phyloP scores from a whole-genome alignment of 371 early-diverging fungal genomes.

The Fennellomyces sp. region DNA sequence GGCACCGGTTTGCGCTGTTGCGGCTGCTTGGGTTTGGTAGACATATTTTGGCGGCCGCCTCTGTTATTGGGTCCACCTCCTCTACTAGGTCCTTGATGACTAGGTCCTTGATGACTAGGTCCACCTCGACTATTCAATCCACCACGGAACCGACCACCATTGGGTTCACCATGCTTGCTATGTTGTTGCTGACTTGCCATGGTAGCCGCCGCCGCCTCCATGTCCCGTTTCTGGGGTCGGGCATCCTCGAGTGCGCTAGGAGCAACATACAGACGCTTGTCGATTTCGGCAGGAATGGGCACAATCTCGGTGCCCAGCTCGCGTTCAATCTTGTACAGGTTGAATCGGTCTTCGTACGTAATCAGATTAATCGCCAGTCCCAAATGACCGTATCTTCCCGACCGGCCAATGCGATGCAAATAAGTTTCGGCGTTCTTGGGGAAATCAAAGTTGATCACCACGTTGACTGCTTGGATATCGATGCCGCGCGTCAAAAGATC shows the following conservation, averaged over 20 bases:
- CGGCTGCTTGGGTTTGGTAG: neutral
- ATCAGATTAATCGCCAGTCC: slow-evolving; percentile 98
- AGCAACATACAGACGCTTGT: slow-evolving; percentile 87
- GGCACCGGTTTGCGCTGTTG: neutral
- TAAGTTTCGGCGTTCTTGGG: slow-evolving; percentile 99
- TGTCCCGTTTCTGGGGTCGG: slow-evolving; percentile 47
- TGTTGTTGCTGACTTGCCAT: slow-evolving; percentile 51
- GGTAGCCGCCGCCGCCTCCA: slow-evolving; percentile 49
- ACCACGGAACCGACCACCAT: neutral
- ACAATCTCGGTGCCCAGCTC: slow-evolving; percentile 97
- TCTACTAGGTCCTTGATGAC: too few species aligned
- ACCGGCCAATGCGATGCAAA: slow-evolving; percentile 98
- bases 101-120: too few species aligned
- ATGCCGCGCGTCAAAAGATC: slow-evolving; percentile 99
- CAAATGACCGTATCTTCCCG: slow-evolving; percentile 97
- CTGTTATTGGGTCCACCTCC: neutral
- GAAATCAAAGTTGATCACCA: slow-evolving; percentile 99
- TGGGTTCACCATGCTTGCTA: neutral
- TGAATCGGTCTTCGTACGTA: slow-evolving; percentile 95
- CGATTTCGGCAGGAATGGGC: slow-evolving; percentile 95
- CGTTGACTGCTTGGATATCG: slow-evolving; percentile 99
- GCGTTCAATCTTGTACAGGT: slow-evolving; percentile 95
- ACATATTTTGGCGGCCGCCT: neutral
- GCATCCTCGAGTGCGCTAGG: slow-evolving; percentile 64
- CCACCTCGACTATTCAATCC: neutral